These are phyloP conservation scores for Priceomyces medius DNA, from an alignment of 805 yeast species.

Conservation along the genomic window DNA sequence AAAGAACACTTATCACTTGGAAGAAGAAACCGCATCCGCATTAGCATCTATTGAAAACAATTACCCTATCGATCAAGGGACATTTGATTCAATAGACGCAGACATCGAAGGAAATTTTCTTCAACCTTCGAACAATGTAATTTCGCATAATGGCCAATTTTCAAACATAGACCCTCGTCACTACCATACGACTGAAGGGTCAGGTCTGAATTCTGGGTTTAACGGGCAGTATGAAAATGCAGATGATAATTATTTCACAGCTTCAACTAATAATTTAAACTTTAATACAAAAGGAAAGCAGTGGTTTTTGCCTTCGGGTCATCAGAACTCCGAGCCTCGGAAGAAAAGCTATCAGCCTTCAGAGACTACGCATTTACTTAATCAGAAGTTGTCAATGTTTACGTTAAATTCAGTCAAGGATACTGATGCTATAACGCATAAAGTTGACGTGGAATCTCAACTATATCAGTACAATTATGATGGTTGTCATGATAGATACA, in stretches of 20 bases:
- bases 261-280: too few species aligned
- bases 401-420: slow-evolving; percentile 6
- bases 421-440: neutral
- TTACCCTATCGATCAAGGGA: neutral
- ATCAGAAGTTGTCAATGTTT: slow-evolving; percentile 5
- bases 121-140: too few species aligned
- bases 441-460: neutral
- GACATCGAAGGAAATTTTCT: too few species aligned
- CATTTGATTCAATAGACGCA: slow-evolving; percentile 2
- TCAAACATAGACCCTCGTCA: too few species aligned
- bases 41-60: neutral
- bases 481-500: slow-evolving; percentile 1
- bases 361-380: slow-evolving; percentile 3
- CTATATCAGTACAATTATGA: neutral
- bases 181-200: too few species aligned
- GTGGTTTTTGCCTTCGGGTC: too few species aligned
- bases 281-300: too few species aligned
- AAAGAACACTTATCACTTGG: slow-evolving; percentile 36
- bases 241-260: too few species aligned
- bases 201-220: too few species aligned
- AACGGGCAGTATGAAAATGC: too few species aligned
- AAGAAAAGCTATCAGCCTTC: neutral
- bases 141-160: too few species aligned
- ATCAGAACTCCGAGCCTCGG: slow-evolving; percentile 12
- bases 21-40: slow-evolving; percentile 15